A percentile compares a stretch with the other conserved stretches of the same genome.
Evolutionary conservation across 2,329 filamentous ascomycete genomes (phyloP).

Genomic region (Cyphellophora europaea): DNA sequence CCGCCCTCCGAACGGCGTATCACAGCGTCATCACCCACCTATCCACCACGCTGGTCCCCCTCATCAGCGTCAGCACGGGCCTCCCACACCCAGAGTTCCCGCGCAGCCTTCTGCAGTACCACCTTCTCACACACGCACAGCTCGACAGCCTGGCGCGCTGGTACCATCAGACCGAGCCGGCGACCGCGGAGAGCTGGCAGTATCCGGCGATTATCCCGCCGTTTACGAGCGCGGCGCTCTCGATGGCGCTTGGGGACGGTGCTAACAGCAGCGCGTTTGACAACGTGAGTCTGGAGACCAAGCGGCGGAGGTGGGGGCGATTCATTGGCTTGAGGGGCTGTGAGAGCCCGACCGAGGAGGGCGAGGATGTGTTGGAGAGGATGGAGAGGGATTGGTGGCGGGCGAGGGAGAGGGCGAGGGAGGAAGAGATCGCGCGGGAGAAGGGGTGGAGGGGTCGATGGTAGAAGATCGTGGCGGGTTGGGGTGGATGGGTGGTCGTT

Average conservation of each 20-base stretch:
- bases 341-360: not conserved
- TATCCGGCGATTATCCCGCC: slow-evolving; percentile 25
- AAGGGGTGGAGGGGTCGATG: not conserved
- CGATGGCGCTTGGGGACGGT: not conserved
- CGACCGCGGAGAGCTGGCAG: slow-evolving; percentile 20
- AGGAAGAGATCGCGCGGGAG: not conserved
- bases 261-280: not conserved
- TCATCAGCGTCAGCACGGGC: slow-evolving; percentile 28
- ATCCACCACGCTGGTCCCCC: slow-evolving; percentile 23
- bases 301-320: slow-evolving; percentile 30
- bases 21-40: slow-evolving; percentile 21
- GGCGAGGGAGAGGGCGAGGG: not conserved
- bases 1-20: not conserved
- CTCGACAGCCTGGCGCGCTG: slow-evolving; percentile 31
- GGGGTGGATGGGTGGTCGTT: too few relatives aligned
- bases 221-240: slow-evolving; percentile 4
- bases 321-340: slow-evolving; percentile 28
- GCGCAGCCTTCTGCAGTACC: slow-evolving; percentile 26
- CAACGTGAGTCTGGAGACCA: slow-evolving; percentile 25
- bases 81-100: slow-evolving; percentile 30
- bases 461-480: too few relatives aligned
- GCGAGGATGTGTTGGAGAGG: not conserved
- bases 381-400: not conserved
- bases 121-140: slow-evolving; percentile 30
- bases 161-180: slow-evolving; percentile 33